These are phyloP conservation scores for Yamadazyma paraphyllophila DNA, from an alignment of 805 yeast species.

Conservation along the genomic window DNA sequence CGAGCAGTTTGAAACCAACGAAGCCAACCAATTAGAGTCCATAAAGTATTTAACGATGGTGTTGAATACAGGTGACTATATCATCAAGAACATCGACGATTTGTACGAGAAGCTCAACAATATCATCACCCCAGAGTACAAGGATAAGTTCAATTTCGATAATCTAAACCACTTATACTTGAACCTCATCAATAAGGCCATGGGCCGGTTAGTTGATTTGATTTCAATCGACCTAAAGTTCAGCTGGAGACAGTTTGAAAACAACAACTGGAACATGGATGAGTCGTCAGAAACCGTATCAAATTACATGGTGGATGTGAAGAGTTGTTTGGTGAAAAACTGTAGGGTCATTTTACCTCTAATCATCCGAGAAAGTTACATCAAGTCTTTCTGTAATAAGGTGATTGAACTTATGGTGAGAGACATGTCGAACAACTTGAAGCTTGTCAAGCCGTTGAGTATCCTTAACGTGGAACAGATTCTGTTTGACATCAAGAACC, in stretches of 20 bases:
- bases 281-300: constrained; percentile 72
- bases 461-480: constrained; percentile 77
- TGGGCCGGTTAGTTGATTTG: constrained; percentile 54
- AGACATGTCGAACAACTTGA: constrained; percentile 56
- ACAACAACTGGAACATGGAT: constrained; percentile 64
- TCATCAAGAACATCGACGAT: constrained; percentile 74
- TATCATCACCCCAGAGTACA: constrained; percentile 33
- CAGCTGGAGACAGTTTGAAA: constrained; percentile 83
- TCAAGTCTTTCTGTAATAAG: constrained; percentile 72
- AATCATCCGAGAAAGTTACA: constrained; percentile 67
- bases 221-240: constrained; percentile 60
- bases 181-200: constrained; percentile 55
- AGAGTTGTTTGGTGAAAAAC: constrained; percentile 44
- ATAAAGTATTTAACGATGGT: constrained; percentile 66
- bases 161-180: constrained; percentile 54
- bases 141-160: constrained; percentile 51
- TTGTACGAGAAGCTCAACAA: constrained; percentile 58
- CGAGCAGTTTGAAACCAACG: constrained; percentile 22
- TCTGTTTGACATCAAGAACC: constrained; percentile 62
- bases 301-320: constrained; percentile 61
- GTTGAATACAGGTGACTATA: constrained; percentile 86
- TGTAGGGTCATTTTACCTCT: constrained; percentile 50
- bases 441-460: constrained; percentile 65
- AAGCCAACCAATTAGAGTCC: constrained; percentile 54
- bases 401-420: constrained; percentile 62